Evolutionary conservation across 805 yeast genomes (phyloP).

Genomic region (Wickerhamomyces chambardii): DNA sequence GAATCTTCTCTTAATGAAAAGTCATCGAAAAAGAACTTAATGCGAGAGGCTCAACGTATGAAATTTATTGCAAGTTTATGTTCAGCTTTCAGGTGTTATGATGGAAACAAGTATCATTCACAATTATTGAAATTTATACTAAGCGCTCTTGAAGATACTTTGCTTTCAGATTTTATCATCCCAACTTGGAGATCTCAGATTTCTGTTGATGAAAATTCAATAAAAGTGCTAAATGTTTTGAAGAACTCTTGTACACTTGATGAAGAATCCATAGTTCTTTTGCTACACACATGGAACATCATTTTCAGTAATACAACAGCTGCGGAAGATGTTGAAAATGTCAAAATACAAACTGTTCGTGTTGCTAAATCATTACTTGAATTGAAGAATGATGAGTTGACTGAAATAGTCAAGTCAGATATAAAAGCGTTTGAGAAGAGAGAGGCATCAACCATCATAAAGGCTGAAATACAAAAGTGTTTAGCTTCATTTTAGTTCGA

Average conservation of each 20-base stretch:
- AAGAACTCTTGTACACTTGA: conserved; percentile 1
- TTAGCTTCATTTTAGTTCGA: conserved; percentile 3
- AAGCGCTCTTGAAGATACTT: conserved; percentile 18
- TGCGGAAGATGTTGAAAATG: conserved; percentile 43
- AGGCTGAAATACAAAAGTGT: conserved; percentile 20
- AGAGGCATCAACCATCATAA: conserved; percentile 41
- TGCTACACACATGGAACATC: conserved; percentile 14
- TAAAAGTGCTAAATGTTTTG: conserved; percentile 10
- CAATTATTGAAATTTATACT: conserved; percentile 21
- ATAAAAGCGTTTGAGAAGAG: conserved; percentile 17
- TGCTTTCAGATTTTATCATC: conserved; percentile 16
- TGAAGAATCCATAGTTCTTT: conserved; percentile 2
- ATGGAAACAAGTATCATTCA: conserved; percentile 10
- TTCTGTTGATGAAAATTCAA: conserved; percentile 32
- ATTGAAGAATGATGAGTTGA: conserved; percentile 7
- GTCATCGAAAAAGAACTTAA: conserved; percentile 32
- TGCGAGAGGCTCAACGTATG: conserved; percentile 38
- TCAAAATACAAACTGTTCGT: conserved; percentile 39
- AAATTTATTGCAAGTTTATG: conserved; percentile 27
- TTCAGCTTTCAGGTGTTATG: conserved; percentile 19
- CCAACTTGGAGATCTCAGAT: conserved; percentile 58
- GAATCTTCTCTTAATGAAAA: conserved; percentile 21
- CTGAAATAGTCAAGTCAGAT: conserved; percentile 12
- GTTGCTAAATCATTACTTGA: conserved; percentile 21
- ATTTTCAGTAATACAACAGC: conserved; percentile 23